Base-by-base conservation (phyloP, 139 green algal genomes). In the Chlorella sorokiniana region DNA sequence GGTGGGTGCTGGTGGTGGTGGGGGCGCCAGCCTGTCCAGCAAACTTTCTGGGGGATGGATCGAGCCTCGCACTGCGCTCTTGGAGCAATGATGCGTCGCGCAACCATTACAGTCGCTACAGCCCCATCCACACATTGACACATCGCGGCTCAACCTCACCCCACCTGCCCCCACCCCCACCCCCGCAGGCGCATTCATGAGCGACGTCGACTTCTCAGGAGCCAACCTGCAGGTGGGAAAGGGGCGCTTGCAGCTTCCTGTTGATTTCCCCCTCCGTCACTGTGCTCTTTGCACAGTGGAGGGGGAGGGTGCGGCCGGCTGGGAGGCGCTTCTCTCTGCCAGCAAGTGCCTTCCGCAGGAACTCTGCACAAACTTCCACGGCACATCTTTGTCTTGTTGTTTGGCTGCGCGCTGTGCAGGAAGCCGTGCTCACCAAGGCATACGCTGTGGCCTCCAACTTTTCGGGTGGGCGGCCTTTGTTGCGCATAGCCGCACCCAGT, bases 361-460 rank as follows among this genome's bases (percentile, higher is more conserved):
- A n/a, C n/a, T n/a, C n/a, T n/a, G n/a, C n/a, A n/a, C n/a, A n/a
- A n/a, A n/a, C n/a, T n/a, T n/a, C n/a, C n/a, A n/a, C n/a, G n/a
- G n/a, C n/a, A n/a, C n/a, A n/a, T n/a, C n/a, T n/a, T n/a, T n/a
- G n/a, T n/a, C n/a, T n/a, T n/a, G n/a, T n/a, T n/a, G 54, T 29
- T 22, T 20, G 52, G 3, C 6, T 18, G 11, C 7, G 52, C 52
- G 11, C 11, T 25, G 6, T 5, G 52, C 54, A 44, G 35, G 95
- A 99, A 89, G 90, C 85, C 27, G 93, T 98, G 48, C 85, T 98
- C 45, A 94, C 87, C 64, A 98, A 98, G 93, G 95, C 95, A 4
- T 99, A 98, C 80, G 96, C 95, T 2, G 84, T 92, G 0, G 77
- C 84, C 6, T 81, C 88, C 54, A 93, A 94, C 85, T 93, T 99